phyloP scores from a whole-genome alignment of 2,329 filamentous ascomycete genomes.

The Aspergillus neotritici region DNA sequence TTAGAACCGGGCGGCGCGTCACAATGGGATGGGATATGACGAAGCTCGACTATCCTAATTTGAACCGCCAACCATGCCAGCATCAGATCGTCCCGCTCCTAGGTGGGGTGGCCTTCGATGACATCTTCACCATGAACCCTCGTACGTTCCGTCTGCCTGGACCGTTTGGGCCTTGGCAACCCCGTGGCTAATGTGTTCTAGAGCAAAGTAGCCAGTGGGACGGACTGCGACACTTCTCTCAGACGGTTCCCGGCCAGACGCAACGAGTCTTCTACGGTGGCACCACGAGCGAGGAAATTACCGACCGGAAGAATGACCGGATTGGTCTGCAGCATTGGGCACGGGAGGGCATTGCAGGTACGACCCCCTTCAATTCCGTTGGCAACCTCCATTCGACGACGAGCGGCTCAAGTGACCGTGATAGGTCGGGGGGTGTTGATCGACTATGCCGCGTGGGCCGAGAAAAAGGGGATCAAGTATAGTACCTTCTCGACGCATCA shows the following conservation, averaged over 20 bases:
- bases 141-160: conserved; percentile 25
- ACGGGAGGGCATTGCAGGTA: conserved; percentile 42
- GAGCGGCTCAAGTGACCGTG: neutral
- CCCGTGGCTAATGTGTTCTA: conserved; percentile 3
- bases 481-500: conserved; percentile 38
- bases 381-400: neutral
- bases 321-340: conserved; percentile 49
- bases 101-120: conserved; percentile 45
- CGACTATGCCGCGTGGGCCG: conserved; percentile 46
- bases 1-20: conserved; percentile 48
- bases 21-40: conserved; percentile 52
- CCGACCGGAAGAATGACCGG: conserved; percentile 39
- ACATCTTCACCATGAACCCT: conserved; percentile 48
- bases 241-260: conserved; percentile 31
- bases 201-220: conserved; percentile 51
- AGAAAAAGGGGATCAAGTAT: conserved; percentile 36
- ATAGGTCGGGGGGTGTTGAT: conserved; percentile 48
- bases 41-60: conserved; percentile 52
- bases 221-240: conserved; percentile 47
- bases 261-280: conserved; percentile 48
- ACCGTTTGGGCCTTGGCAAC: neutral
- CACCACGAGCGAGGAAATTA: conserved; percentile 43
- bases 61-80: conserved; percentile 47
- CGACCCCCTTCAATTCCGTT: neutral
- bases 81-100: conserved; percentile 49